These are phyloP conservation scores for Cymbopogon citratus DNA, from an alignment of 176 grass and related monocot species.

Conservation along the genomic window DNA sequence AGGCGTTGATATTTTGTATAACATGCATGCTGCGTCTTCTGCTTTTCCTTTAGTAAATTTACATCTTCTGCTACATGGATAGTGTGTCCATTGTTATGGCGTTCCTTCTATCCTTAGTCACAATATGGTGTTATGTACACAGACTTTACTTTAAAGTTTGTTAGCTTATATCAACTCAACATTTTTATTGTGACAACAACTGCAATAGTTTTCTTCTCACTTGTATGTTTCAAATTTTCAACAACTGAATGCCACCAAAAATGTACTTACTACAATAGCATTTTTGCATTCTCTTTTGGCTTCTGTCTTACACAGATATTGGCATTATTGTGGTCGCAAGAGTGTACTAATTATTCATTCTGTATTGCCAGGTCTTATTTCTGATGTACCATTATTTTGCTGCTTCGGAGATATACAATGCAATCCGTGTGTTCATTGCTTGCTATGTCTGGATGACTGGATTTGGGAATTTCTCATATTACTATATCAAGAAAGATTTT, in stretches of 20 bases:
- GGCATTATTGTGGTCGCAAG: neutral
- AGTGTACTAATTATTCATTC: constrained; percentile 15
- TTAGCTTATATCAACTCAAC: neutral
- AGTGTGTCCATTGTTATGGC: neutral
- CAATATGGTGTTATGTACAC: neutral
- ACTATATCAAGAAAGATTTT: constrained; percentile 81
- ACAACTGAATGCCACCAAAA: neutral
- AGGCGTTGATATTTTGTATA: constrained; percentile 2
- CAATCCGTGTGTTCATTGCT: constrained; percentile 82
- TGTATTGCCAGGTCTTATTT: constrained; percentile 61
- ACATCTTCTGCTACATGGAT: neutral
- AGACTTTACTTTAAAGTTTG: neutral
- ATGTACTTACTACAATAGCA: neutral
- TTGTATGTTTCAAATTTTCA: neutral
- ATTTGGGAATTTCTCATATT: constrained; percentile 83
- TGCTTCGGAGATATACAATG: constrained; percentile 72
- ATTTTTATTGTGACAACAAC: neutral
- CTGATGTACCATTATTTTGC: constrained; percentile 83
- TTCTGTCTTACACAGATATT: neutral
- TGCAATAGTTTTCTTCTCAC: neutral
- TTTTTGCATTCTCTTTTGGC: neutral
- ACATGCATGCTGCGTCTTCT: neutral
- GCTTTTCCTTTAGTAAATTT: constrained; percentile 14
- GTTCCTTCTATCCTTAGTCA: neutral
- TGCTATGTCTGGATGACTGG: constrained; percentile 89